Evolutionary conservation across 441 rosid species (phyloP).

Genomic region (Jatropha podagrica): DNA sequence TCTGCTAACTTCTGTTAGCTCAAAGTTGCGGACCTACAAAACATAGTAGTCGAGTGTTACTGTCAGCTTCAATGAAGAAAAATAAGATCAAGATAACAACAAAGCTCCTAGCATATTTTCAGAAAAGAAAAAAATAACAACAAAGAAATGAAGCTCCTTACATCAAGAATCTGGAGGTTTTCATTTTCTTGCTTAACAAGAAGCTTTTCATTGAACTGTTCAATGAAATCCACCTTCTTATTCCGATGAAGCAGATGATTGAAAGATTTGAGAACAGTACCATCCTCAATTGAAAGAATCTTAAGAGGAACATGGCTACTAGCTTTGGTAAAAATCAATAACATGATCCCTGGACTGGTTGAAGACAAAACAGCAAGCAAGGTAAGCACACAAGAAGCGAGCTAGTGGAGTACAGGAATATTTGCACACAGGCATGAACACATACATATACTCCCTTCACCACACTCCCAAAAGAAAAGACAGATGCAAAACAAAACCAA

Average conservation of each 20-base stretch:
- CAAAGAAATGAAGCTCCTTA: constrained; percentile 21
- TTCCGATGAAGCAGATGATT: constrained; percentile 67
- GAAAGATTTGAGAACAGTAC: constrained; percentile 61
- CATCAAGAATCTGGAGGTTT: constrained; percentile 75
- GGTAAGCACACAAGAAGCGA: not conserved
- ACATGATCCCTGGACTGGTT: constrained; percentile 69
- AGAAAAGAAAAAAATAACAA: no score
- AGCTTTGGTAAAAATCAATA: constrained; percentile 54
- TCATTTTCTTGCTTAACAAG: constrained; percentile 74
- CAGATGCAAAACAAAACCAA: not conserved
- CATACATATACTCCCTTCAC: no score
- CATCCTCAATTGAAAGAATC: constrained; percentile 69
- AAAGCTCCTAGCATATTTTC: no score
- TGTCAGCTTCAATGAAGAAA: not conserved
- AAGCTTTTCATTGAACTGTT: constrained; percentile 75
- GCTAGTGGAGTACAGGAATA: no score
- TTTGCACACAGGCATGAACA: no score
- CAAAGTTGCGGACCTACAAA: constrained; percentile 47
- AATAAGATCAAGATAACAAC: not conserved
- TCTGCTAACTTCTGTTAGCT: constrained; percentile 59
- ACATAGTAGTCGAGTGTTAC: not conserved
- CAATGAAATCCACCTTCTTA: constrained; percentile 70
- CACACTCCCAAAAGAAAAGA: no score
- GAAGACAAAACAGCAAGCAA: not conserved
- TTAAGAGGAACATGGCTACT: constrained; percentile 56